phyloP scores from a whole-genome alignment of 192 early-diverging fungal genomes.

The Haplosporangium gracile region DNA sequence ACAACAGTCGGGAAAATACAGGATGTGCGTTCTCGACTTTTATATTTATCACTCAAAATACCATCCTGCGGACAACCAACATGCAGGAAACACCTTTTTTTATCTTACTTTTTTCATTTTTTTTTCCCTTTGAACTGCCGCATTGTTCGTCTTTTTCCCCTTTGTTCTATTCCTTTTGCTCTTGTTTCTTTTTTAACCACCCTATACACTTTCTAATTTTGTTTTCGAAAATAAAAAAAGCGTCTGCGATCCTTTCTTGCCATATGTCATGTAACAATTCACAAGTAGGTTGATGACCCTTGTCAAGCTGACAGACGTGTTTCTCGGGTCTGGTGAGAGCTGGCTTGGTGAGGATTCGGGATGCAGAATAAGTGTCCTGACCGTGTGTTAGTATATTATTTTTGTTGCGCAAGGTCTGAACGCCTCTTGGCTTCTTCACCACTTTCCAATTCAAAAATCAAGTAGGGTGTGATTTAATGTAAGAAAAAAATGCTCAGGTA shows the following conservation, averaged over 20 bases:
- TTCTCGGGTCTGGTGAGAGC: too few relatives aligned
- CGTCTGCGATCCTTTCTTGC: conserved; percentile 1
- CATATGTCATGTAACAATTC: background rate
- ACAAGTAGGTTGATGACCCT: too few relatives aligned
- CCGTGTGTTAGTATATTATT: too few relatives aligned
- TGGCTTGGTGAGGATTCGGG: too few relatives aligned
- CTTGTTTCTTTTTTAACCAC: background rate
- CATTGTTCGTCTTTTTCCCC: background rate
- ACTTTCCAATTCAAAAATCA: too few relatives aligned
- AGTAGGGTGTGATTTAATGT: too few relatives aligned
- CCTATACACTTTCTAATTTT: background rate
- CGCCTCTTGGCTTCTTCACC: too few relatives aligned
- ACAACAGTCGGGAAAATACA: background rate
- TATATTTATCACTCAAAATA: background rate
- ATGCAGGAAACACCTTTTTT: conserved; percentile 3
- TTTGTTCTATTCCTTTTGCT: background rate
- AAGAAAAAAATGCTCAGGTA: too few relatives aligned
- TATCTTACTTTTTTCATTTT: background rate
- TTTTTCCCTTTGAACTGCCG: background rate
- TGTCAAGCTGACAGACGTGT: too few relatives aligned
- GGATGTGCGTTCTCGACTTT: background rate
- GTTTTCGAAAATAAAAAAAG: conserved; percentile 1
- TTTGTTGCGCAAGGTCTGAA: too few relatives aligned
- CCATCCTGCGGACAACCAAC: background rate
- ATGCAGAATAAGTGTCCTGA: too few relatives aligned